Base-by-base conservation (phyloP, 2,329 filamentous ascomycete genomes). In the Cladosporium velox region DNA sequence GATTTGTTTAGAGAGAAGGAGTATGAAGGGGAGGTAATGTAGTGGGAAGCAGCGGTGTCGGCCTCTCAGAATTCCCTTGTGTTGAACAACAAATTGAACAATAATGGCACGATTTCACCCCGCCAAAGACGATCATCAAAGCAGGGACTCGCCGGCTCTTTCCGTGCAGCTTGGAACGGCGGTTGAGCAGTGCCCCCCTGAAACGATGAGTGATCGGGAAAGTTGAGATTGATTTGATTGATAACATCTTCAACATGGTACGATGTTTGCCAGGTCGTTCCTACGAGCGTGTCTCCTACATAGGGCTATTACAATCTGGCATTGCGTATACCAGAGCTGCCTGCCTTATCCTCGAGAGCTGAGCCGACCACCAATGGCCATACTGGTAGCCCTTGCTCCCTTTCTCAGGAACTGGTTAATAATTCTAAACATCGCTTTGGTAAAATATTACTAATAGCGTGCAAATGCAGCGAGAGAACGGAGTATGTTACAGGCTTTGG, bases 61-160 rank as follows among this genome's bases (percentile, higher is more conserved):
- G 52, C 10, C 32, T 24, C 7, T 24, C 38, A 58, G 34, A n/a
- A n/a, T 30, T 30, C n/a, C 49, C 24, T 58, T 58, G 34, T 32
- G 55, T 58, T 41, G 55, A 58, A 58, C 55, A 58, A 58, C 34
- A 30, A 54, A 55, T 55, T 55, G 41, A 21, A 47, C 41, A 47
- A 47, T 47, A 21, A 47, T 47, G 41, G 41, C 41, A 47, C 41
- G 41, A 47, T 47, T 47, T 47, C 41, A 47, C 52, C 52, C 52
- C 52, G 52, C 52, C 28, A 18, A 6, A 11, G 52, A 34, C 52
- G 52, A 55, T 55, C 52, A 18, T 55, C 52, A 55, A 55, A 55
- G 52, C 52, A 32, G 32, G 52, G 52, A 32, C 52, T 32, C 30
- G 51, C 51, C 52, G 52, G 52, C 51, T 32, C 52, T 34, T 55